Base-by-base conservation (phyloP, 495 filamentous ascomycete species). In the Penicillium paxilli region DNA sequence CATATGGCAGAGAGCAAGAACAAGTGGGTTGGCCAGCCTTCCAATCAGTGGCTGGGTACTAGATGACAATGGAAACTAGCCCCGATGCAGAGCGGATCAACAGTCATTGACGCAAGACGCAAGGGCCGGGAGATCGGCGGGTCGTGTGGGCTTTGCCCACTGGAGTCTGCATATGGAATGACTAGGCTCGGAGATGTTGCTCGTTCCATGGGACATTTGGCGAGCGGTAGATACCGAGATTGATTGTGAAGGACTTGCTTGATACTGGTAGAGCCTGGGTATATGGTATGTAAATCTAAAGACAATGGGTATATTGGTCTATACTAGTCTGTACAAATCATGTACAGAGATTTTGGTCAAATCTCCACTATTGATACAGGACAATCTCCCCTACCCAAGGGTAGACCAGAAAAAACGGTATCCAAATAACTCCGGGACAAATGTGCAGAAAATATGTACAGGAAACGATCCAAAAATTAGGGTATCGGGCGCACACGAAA, bases 91-190 rank as follows among this genome's bases (percentile, higher is more conserved):
- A 51, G 10, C 52, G 49, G 55, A 66, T 66, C 54, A 44, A 42
- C 54, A 22, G 49, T 47, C 25, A 28, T 52, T 49, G 52, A 61
- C 54, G 60, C 53, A 66, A 63, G 45, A 19, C 35, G 12, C 16
- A 38, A 38, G 40, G 40, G 44, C 11, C 63, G 63, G 63, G 63
- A 66, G 63, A 66, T 66, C 63, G 37, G 57, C 57, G 54, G 49
- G 47, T 33, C 44, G 26, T n/a, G 40, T 51, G 54, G 54, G 33
- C 49, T 46, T 16, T 14, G 3, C 16, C 26, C 33, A 42, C 17
- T 23, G 20, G 52, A n/a, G 44, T 21, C 26, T 54, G 20, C 19
- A 25, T 47, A 10, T n/a, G 44, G 12, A 40, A 21, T 19, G 30
- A 32, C 11, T 14, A 4, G 30, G 30, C n/a, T 32, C n/a, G 30